These are phyloP conservation scores for Hymenoscyphus infarciens DNA, from an alignment of 2,329 filamentous ascomycete genomes.

Conservation along the genomic window DNA sequence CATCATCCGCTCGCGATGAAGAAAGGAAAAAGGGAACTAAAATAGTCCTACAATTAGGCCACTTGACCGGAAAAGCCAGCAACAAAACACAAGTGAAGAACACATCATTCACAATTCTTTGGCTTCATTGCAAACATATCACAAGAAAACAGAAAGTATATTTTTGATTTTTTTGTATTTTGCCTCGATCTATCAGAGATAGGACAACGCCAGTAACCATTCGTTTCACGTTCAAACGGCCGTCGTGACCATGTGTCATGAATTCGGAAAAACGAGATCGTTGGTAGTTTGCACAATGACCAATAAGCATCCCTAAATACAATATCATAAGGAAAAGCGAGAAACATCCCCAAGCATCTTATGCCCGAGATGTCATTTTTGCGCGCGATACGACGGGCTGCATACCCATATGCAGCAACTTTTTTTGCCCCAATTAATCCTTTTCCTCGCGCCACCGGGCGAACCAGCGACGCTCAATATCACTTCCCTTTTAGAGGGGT, in stretches of 20 bases:
- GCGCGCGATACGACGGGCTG: slow-evolving; percentile 30
- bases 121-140: background rate
- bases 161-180: slow-evolving; percentile 26
- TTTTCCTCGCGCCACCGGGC: slow-evolving; percentile 34
- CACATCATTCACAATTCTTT: no score
- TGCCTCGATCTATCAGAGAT: slow-evolving; percentile 30
- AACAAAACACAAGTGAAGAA: no score
- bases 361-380: slow-evolving; percentile 31
- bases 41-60: no score
- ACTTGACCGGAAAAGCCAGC: no score
- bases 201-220: slow-evolving; percentile 24
- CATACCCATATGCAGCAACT: slow-evolving; percentile 32
- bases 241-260: slow-evolving; percentile 17
- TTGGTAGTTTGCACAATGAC: slow-evolving; percentile 28
- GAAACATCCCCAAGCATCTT: slow-evolving; percentile 35
- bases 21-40: no score
- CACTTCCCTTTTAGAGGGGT: slow-evolving; percentile 32
- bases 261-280: slow-evolving; percentile 24
- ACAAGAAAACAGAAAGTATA: background rate
- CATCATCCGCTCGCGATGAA: no score
- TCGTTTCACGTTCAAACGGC: slow-evolving; percentile 22
- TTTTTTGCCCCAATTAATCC: slow-evolving; percentile 34
- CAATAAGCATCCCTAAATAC: slow-evolving; percentile 33
- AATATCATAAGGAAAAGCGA: slow-evolving; percentile 31
- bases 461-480: slow-evolving; percentile 38